Percentiles rank a stretch among this genome's conserved stretches.
These are phyloP conservation scores for Pseudogymnoascus pannorum DNA, from an alignment of 2,329 filamentous ascomycete species.

Conservation along the genomic window DNA sequence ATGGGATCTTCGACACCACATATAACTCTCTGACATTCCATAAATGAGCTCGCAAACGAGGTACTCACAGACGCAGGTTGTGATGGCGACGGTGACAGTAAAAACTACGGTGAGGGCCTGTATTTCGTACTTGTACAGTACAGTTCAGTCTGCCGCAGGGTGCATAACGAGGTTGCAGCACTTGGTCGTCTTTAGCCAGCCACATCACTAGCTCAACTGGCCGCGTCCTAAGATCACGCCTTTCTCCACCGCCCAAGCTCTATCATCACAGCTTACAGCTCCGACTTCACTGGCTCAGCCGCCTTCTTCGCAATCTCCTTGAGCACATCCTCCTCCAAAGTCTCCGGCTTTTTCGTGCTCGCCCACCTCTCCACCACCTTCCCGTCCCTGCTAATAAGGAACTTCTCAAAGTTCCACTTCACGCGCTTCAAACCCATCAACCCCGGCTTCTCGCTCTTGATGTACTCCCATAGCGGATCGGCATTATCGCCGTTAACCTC, in stretches of 20 bases:
- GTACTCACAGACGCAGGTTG: not conserved
- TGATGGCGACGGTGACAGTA: not conserved
- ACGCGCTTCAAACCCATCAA: conserved; percentile 81
- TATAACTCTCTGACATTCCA: not conserved
- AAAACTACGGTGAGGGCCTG: not conserved
- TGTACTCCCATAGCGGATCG: conserved; percentile 71
- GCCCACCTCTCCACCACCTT: conserved; percentile 82
- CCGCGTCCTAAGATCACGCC: not conserved
- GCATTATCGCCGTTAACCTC: conserved; percentile 87
- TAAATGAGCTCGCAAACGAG: not conserved
- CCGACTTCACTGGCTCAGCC: conserved; percentile 4
- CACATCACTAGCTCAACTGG: not conserved
- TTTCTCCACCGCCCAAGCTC: not conserved
- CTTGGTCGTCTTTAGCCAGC: not conserved
- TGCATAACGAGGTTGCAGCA: not conserved
- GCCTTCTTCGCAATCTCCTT: conserved; percentile 53
- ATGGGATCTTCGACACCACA: not conserved
- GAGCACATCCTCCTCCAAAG: conserved; percentile 66
- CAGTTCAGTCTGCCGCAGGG: not conserved
- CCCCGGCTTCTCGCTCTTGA: conserved; percentile 68
- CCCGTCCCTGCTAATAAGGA: conserved; percentile 79
- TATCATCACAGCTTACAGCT: not conserved
- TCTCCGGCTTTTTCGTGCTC: conserved; percentile 78
- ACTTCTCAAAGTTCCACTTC: conserved; percentile 99
- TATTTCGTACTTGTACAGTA: not conserved